Base-by-base conservation (phyloP, 345 rosid genomes). In the Hibiscus trionum region DNA sequence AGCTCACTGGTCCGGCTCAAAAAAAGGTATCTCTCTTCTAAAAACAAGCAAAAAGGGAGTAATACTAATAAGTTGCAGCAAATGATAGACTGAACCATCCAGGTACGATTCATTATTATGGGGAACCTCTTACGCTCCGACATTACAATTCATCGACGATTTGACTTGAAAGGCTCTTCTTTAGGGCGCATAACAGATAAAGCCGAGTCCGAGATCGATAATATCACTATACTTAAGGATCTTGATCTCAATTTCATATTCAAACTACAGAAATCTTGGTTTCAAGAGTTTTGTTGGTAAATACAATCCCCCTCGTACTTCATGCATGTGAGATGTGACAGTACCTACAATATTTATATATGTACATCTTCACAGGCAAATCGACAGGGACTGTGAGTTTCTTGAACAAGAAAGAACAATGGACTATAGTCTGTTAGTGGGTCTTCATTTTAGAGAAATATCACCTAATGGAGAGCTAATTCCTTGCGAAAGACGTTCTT, bases 341-440 rank as follows among this genome's bases (percentile, higher is more conserved):
- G 11, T 44, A 44, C 47, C 11, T 44, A 44, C 12, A 44, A 44
- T 11, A 44, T 11, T 44, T 44, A 44, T 24, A 10, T 3, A 29
- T 26, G 14, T 44, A 9, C 4, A 9, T 69, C 27, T 39, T 24
- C 56, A 59, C 85, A 93, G 97, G 84, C 98, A 93, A 87, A 79
- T 88, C 24, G 96, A 93, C 73, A 87, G 88, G 78, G 98, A 93
- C 27, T 91, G 98, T 50, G 98, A 93, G 79, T 83, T 93, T 75
- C 86, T 93, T 46, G 98, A 91, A 73, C 98, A 91, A 26, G 98
- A 90, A 79, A 90, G 96, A 72, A 93, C 91, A 42, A 93, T 93
- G 98, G 98, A 93, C 79, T 93, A 93, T 50, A 93, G 98, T 81
- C 90, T 93, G 39, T 72, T 93, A 47, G 96, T 93, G 53, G 98